A percentile compares a stretch with the other conserved stretches of the same genome.
Conservation (phyloP, 768 basidiomycete genomes). For the Sporobolomyces pararoseus region DNA sequence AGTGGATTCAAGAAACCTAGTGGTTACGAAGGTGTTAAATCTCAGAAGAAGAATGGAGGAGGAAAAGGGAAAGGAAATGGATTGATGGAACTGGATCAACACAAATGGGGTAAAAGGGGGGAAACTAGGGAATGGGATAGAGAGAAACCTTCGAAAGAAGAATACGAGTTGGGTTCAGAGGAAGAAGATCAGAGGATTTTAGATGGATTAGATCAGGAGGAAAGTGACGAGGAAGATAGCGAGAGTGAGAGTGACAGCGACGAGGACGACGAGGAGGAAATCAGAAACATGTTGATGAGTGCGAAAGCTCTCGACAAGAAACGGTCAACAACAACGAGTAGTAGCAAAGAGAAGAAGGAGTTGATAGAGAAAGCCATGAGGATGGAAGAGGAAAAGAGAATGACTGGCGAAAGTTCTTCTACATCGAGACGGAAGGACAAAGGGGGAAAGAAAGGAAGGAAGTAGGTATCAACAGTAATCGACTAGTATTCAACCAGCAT, state of each 20-base stretch:
- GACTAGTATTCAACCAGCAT: too few relatives aligned
- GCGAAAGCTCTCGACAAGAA: constrained; percentile 1
- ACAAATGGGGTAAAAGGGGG: constrained; percentile 22
- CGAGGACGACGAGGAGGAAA: neutral
- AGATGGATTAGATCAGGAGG: neutral
- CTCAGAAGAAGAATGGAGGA: neutral
- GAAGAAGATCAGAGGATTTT: neutral
- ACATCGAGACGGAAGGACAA: too few relatives aligned
- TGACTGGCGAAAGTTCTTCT: neutral
- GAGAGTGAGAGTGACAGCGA: constrained; percentile 3
- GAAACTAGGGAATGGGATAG: constrained; percentile 27
- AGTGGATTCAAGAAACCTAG: constrained; percentile 18
- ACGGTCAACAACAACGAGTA: neutral
- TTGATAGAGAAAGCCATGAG: neutral
- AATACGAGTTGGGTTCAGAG: neutral
- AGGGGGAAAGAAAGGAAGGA: too few relatives aligned
- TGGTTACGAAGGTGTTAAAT: constrained; percentile 33
- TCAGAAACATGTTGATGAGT: neutral
- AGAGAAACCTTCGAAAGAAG: constrained; percentile 10
- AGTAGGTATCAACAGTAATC: too few relatives aligned
- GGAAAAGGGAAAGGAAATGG: constrained; percentile 1
- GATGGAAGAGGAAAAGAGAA: neutral
- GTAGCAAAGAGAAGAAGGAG: neutral
- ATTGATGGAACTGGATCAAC: constrained; percentile 5
- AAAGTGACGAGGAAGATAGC: constrained; percentile 9